phyloP scores from a whole-genome alignment of 2,329 filamentous ascomycete genomes.

The Chaetothyriales sp. region DNA sequence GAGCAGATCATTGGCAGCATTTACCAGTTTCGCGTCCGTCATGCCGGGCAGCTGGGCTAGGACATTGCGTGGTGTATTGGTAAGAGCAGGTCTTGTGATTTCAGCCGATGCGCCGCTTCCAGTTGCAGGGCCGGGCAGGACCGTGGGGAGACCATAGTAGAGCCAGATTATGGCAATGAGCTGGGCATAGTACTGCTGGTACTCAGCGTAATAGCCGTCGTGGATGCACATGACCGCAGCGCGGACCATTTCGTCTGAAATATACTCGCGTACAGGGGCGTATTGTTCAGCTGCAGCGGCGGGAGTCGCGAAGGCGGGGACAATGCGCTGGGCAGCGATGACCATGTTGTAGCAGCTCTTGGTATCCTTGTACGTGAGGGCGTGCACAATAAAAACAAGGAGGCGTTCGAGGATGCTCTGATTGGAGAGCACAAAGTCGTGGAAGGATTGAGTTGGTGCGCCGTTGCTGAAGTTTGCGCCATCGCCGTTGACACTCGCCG shows the following conservation, averaged over 20 bases:
- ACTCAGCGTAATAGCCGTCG: slow-evolving; percentile 90
- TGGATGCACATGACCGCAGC: slow-evolving; percentile 81
- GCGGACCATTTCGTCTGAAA: slow-evolving; percentile 74
- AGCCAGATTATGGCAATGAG: slow-evolving; percentile 76
- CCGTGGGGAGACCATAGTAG: slow-evolving; percentile 43
- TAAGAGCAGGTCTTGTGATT: slow-evolving; percentile 31
- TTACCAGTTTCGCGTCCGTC: slow-evolving; percentile 49
- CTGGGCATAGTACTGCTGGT: slow-evolving; percentile 79
- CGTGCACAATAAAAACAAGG: slow-evolving; percentile 80
- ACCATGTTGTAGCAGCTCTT: slow-evolving; percentile 75
- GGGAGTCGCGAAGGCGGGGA: slow-evolving; percentile 52
- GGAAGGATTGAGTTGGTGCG: slow-evolving; percentile 35
- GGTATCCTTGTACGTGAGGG: slow-evolving; percentile 75
- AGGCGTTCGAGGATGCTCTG: slow-evolving; percentile 71
- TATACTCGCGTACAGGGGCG: slow-evolving; percentile 68
- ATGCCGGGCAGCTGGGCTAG: slow-evolving; percentile 71
- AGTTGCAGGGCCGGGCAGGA: slow-evolving; percentile 7
- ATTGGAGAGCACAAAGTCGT: slow-evolving; percentile 67
- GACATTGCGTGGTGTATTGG: slow-evolving; percentile 55
- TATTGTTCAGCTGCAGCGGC: slow-evolving; percentile 34
- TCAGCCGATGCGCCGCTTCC: not conserved
- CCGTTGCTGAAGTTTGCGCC: slow-evolving; percentile 17
- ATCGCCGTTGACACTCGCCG: slow-evolving; percentile 13
- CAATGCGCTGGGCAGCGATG: slow-evolving; percentile 68
- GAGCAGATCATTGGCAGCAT: slow-evolving; percentile 45